A percentile compares a stretch with the other conserved stretches of the same genome.
These are phyloP conservation scores for Pouteria campechiana DNA, from an alignment of 179 eudicot species.

Conservation along the genomic window DNA sequence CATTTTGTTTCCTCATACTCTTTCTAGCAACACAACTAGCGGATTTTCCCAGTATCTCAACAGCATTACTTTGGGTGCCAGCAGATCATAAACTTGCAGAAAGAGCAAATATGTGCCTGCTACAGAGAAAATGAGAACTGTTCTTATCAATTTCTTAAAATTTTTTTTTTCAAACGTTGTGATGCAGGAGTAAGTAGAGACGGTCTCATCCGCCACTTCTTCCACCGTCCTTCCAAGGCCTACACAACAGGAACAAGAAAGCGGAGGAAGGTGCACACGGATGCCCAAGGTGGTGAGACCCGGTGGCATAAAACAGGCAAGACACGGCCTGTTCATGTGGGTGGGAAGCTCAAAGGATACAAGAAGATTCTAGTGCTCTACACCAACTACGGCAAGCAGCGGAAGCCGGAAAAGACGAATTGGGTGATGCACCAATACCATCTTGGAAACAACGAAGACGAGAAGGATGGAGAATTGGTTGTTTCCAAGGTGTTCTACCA, in stretches of 20 bases:
- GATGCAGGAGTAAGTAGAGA: constrained; percentile 74
- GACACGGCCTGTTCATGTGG: constrained; percentile 40
- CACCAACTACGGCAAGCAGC: constrained; percentile 87
- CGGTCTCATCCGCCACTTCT: constrained; percentile 81
- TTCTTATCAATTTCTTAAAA: not conserved
- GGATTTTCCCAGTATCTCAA: too few relatives aligned
- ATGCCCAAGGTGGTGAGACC: constrained; percentile 63
- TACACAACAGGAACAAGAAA: constrained; percentile 90
- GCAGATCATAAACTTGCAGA: too few relatives aligned
- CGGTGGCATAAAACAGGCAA: constrained; percentile 95
- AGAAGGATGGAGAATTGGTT: constrained; percentile 75
- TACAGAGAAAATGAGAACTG: not conserved
- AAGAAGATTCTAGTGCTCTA: constrained; percentile 84
- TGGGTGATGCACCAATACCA: constrained; percentile 99
- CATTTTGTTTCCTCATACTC: too few relatives aligned
- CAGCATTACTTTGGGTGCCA: too few relatives aligned
- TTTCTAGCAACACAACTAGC: too few relatives aligned
- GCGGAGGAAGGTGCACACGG: constrained; percentile 70
- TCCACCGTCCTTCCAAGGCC: constrained; percentile 86
- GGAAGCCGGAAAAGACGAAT: constrained; percentile 78
- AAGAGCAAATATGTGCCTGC: too few relatives aligned
- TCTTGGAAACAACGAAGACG: constrained; percentile 64
- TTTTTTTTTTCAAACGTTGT: too few relatives aligned
- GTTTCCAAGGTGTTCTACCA: constrained; percentile 84
- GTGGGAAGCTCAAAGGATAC: constrained; percentile 50